Conservation (phyloP, 345 rosid species). For the Sisymbrium altissimum region DNA sequence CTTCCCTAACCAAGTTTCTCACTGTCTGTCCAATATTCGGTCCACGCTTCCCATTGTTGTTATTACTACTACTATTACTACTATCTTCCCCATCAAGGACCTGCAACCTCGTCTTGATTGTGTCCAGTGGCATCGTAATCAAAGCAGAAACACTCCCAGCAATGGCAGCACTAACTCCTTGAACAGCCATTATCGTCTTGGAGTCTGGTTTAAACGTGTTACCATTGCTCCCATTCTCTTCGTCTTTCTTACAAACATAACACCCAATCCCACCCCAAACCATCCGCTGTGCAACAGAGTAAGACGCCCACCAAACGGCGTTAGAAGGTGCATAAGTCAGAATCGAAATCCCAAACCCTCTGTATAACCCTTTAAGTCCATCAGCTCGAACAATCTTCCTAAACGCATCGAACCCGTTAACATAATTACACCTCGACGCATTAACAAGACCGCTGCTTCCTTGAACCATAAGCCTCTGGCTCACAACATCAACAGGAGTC, state of each 20-base stretch:
- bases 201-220: conserved; percentile 53
- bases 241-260: conserved; percentile 47
- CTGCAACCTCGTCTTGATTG: conserved; percentile 90
- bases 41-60: conserved; percentile 53
- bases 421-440: conserved; percentile 54
- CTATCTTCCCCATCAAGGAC: conserved; percentile 72
- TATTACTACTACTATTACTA: conserved; percentile 9
- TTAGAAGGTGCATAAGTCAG: conserved; percentile 94
- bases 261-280: conserved; percentile 57
- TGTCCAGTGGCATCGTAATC: conserved; percentile 92
- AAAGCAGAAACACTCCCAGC: conserved; percentile 93
- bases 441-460: conserved; percentile 40
- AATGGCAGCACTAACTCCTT: conserved; percentile 91
- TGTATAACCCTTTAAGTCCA: conserved; percentile 77
- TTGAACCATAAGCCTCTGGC: conserved; percentile 90
- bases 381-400: conserved; percentile 63
- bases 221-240: conserved; percentile 21
- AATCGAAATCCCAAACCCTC: conserved; percentile 94
- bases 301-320: conserved; percentile 96
- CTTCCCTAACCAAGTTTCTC: conserved; percentile 74
- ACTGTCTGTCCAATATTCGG: conserved; percentile 69
- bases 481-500: conserved; percentile 96
- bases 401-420: conserved; percentile 81
- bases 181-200: conserved; percentile 77
- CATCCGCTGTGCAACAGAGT: conserved; percentile 70